Conservation (phyloP, 78 protist genomes). For the Capsaspora owczarzaki region DNA sequence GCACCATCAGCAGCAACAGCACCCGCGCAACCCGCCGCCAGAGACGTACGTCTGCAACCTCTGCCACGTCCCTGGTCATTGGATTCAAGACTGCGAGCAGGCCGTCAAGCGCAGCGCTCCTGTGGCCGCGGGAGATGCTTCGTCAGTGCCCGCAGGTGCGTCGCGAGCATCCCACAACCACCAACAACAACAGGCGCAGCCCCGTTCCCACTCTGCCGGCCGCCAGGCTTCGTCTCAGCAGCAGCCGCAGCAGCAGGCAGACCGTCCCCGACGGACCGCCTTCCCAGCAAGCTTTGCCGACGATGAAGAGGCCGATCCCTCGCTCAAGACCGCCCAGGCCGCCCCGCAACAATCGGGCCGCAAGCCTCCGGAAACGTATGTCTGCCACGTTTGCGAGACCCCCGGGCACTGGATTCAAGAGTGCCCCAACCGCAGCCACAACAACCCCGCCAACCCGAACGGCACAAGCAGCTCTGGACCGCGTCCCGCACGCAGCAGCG, state of each 20-base stretch:
- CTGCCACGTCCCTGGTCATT: slow-evolving; percentile 4
- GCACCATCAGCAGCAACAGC: background rate
- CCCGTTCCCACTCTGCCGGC: too few relatives aligned
- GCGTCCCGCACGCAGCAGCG: too few relatives aligned
- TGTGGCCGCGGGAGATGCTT: background rate
- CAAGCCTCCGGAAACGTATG: background rate
- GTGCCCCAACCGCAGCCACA: background rate
- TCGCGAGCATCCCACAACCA: too few relatives aligned
- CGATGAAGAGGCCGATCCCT: too few relatives aligned
- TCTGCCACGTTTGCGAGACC: background rate
- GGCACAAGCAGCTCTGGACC: too few relatives aligned
- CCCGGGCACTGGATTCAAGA: slow-evolving; percentile 15
- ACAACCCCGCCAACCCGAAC: background rate
- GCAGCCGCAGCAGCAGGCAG: background rate
- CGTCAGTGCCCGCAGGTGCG: background rate
- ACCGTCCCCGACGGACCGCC: background rate
- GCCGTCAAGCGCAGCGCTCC: background rate
- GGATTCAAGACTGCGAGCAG: slow-evolving; percentile 11
- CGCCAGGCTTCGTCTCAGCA: background rate
- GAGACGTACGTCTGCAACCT: background rate
- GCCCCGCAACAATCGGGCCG: background rate
- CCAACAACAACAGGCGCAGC: too few relatives aligned
- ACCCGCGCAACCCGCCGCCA: background rate
- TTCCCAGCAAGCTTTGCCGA: background rate
- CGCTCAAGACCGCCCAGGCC: too few relatives aligned